Conservation (phyloP, 495 filamentous ascomycete species). For the Alectoria sarmentosa region DNA sequence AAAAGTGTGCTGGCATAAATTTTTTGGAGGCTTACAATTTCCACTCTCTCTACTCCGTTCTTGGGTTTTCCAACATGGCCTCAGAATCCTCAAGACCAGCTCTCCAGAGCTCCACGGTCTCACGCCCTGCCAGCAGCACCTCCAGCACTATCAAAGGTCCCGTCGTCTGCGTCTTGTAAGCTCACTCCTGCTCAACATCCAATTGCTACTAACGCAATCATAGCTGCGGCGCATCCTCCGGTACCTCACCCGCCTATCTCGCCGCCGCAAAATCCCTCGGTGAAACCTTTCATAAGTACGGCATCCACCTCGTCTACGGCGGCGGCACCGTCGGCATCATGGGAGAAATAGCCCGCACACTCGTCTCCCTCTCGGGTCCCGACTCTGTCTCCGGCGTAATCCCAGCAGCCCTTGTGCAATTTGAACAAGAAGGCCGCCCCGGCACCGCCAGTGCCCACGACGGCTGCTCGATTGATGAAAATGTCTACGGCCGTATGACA, state of each 20-base stretch:
- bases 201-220: conserved; percentile 17
- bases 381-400: conserved; percentile 87
- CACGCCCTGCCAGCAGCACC: not conserved
- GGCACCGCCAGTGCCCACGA: conserved; percentile 33
- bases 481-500: conserved; percentile 71
- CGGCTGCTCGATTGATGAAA: conserved; percentile 51
- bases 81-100: not conserved
- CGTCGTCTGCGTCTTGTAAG: conserved; percentile 79
- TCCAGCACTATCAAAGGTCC: conserved; percentile 23
- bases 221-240: conserved; percentile 69
- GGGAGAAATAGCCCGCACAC: conserved; percentile 82
- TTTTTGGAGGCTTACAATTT: not conserved
- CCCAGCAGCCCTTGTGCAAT: conserved; percentile 72
- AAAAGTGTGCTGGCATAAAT: too few relatives aligned
- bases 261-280: conserved; percentile 76
- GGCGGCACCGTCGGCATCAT: conserved; percentile 92
- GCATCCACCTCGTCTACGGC: conserved; percentile 82
- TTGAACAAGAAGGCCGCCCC: conserved; percentile 46
- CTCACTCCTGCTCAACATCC: not conserved
- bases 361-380: conserved; percentile 80
- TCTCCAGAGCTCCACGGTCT: not conserved
- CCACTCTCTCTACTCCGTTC: not conserved
- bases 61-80: not conserved
- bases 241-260: conserved; percentile 59
- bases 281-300: conserved; percentile 59